A percentile compares a stretch with the other conserved stretches of the same genome.
phyloP scores from a whole-genome alignment of 306 rosid genomes.

The Lathyrus aphaca region DNA sequence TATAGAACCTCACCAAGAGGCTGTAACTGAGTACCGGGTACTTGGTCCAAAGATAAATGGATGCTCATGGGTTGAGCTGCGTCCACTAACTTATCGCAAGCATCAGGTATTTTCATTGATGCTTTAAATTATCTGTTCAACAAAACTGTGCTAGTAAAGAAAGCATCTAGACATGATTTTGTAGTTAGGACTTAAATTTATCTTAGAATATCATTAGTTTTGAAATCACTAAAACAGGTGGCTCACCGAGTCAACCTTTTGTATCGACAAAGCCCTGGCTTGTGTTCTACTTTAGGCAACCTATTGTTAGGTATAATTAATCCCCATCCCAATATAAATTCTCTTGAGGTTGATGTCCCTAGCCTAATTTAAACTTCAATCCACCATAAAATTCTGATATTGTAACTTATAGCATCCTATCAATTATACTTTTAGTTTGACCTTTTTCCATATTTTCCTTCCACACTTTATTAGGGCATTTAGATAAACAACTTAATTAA shows the following conservation, averaged over 20 bases:
- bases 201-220: conserved; percentile 16
- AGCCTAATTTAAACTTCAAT: conserved; percentile 15
- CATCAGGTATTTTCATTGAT: conserved; percentile 69
- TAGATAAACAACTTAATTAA: not conserved
- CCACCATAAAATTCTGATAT: not conserved
- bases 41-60: conserved; percentile 93
- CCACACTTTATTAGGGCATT: not conserved
- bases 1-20: conserved; percentile 84
- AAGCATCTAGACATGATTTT: conserved; percentile 2
- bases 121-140: conserved; percentile 22
- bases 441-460: conserved; percentile 1
- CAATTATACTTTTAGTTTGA: not conserved
- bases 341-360: conserved; percentile 10
- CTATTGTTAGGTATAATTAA: not conserved
- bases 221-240: not conserved
- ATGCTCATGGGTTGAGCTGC: conserved; percentile 93
- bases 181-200: conserved; percentile 6
- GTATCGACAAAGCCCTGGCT: not conserved
- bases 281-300: conserved; percentile 1
- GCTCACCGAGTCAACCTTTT: conserved; percentile 8
- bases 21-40: conserved; percentile 85
- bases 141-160: conserved; percentile 4
- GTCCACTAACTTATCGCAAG: conserved; percentile 81
- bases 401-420: not conserved
- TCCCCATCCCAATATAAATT: not conserved